Evolutionary conservation across 2,329 filamentous ascomycete genomes (phyloP), one percentile per base, ranked within the genome.

Genomic region (Pestalotiopsis sp.): DNA sequence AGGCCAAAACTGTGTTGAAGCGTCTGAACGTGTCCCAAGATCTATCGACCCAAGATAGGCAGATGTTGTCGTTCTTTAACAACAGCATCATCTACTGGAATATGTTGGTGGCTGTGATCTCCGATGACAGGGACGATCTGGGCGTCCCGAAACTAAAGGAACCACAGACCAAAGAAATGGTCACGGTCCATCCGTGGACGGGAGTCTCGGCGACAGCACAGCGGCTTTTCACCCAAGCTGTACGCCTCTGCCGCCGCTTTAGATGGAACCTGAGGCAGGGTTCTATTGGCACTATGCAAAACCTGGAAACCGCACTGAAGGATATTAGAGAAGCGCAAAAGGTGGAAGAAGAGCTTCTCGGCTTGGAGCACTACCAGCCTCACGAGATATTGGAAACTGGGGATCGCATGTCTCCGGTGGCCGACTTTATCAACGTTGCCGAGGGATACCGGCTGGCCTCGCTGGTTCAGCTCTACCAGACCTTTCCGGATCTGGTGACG

Each of bases 31-130:
- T 68, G 14, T 68, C 69, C 14, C 58, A 59, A 5, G 36, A 36
- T 5, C 64, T 75, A 23, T 70, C 72, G 3, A 41, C 45, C 12
- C 68, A 72, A 25, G 75, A 81, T n/a, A 65, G 70, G 2, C 72
- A 79, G 9, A 70, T 80, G 3, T 61, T 82, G 4, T 72, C 71
- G 0, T 81, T 82, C 31, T 82, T 82, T 64, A 78, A 80, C 41
- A 80, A 81, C 49, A 82, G 80, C 39, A 71, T 81, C 66, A 73
- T 78, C 0, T 82, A 82, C 68, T 81, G 80, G 69, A 81, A 82
- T 56, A 78, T 82, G 74, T 70, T 82, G 4, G 72, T 81, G 1
- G 77, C 80, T 0, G 78, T 82, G 0, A 79, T 82, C 3, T 78
- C 75, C 0, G 78, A 81, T 41, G 78, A 80, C 2, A 72, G 72